Conservation (phyloP, 2,329 filamentous ascomycete genomes). For the Gremmenia infestans region DNA sequence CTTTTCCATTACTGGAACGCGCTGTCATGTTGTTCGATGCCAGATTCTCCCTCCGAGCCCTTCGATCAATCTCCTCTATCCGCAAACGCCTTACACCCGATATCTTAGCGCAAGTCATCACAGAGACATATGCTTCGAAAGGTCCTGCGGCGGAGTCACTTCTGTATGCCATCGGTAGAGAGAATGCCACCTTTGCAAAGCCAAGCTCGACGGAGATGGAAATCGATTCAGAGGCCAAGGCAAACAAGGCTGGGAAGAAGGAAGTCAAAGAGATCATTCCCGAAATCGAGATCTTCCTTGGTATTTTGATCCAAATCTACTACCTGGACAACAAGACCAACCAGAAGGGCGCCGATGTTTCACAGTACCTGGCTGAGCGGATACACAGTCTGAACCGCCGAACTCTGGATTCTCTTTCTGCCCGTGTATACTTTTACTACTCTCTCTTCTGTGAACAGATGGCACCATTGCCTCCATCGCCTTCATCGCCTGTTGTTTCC, state of each 20-base stretch:
- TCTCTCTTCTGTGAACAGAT: constrained; percentile 92
- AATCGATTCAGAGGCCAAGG: constrained; percentile 58
- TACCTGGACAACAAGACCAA: constrained; percentile 81
- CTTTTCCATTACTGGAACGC: constrained; percentile 85
- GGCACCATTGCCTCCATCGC: constrained; percentile 79
- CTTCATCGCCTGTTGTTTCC: constrained; percentile 78
- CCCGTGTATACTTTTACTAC: constrained; percentile 98
- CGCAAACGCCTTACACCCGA: constrained; percentile 85
- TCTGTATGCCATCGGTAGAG: constrained; percentile 63
- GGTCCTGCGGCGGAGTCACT: constrained; percentile 62
- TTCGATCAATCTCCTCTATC: constrained; percentile 92
- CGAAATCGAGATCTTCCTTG: constrained; percentile 84
- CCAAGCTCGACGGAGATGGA: constrained; percentile 64
- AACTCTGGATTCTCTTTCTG: constrained; percentile 87
- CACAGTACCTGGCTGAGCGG: constrained; percentile 73
- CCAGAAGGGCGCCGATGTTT: constrained; percentile 78
- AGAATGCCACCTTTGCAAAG: constrained; percentile 58
- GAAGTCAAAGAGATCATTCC: constrained; percentile 70
- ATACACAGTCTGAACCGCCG: constrained; percentile 88
- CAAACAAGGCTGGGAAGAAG: constrained; percentile 57
- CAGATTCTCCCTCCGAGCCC: constrained; percentile 87
- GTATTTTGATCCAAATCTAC: constrained; percentile 80
- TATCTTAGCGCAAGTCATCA: constrained; percentile 74
- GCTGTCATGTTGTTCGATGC: constrained; percentile 91
- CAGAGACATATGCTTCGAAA: constrained; percentile 67